Conservation (phyloP, 2,329 filamentous ascomycete species). For the Dactylella cylindrospora region DNA sequence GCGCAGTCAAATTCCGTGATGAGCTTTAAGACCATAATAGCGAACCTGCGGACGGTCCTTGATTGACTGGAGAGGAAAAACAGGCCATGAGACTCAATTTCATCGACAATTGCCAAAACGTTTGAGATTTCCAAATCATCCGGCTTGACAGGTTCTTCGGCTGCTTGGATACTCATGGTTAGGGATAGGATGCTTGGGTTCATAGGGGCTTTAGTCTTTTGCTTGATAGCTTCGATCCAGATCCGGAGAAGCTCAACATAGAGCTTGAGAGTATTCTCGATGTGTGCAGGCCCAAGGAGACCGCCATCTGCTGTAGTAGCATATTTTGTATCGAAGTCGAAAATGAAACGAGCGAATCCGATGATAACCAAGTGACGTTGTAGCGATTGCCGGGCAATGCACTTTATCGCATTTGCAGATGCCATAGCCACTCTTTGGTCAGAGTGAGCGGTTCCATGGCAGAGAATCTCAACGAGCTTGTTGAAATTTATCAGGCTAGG, state of each 20-base stretch:
- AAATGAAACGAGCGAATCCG: slow-evolving; percentile 95
- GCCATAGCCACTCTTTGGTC: slow-evolving; percentile 89
- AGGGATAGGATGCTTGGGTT: slow-evolving; percentile 56
- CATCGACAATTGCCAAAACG: slow-evolving; percentile 90
- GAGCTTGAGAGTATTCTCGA: slow-evolving; percentile 86
- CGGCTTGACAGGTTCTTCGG: slow-evolving; percentile 23
- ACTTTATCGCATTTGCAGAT: slow-evolving; percentile 88
- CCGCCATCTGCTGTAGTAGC: slow-evolving; percentile 97
- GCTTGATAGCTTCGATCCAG: slow-evolving; percentile 95
- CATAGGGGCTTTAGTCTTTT: slow-evolving; percentile 68
- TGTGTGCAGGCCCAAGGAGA: slow-evolving; percentile 89
- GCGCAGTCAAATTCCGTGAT: slow-evolving; percentile 93
- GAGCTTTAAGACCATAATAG: slow-evolving; percentile 85
- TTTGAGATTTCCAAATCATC: slow-evolving; percentile 63
- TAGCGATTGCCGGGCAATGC: slow-evolving; percentile 80
- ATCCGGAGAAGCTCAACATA: slow-evolving; percentile 94
- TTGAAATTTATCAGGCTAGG: slow-evolving; percentile 78
- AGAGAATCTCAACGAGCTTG: slow-evolving; percentile 87
- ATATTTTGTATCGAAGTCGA: slow-evolving; percentile 96
- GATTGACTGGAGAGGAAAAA: slow-evolving; percentile 98
- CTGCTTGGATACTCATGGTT: slow-evolving; percentile 43
- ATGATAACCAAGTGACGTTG: slow-evolving; percentile 95
- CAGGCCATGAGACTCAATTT: slow-evolving; percentile 91
- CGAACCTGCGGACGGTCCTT: slow-evolving; percentile 80
- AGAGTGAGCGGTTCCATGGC: slow-evolving; percentile 94